Base-by-base conservation (phyloP, 2,329 filamentous ascomycete species). In the Arachnomyces sp. region DNA sequence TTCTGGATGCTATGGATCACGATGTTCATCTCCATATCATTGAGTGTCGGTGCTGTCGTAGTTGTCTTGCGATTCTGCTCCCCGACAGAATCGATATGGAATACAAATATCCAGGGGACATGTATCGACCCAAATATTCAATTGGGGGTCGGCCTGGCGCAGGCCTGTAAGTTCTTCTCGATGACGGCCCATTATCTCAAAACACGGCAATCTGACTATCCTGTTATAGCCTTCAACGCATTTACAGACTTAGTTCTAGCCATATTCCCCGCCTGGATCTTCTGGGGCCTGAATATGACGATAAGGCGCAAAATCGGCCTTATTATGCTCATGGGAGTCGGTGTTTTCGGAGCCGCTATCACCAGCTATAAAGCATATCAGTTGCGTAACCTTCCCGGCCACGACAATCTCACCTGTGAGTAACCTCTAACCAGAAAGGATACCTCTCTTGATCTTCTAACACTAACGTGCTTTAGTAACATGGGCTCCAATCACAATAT, bases 401-500 rank as follows among this genome's bases (percentile, higher is more conserved):
- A 48, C 17, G 36, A 38, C n/a, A 39, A 45, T 28, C 42, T 48
- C 16, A 47, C 46, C 11, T 44, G 44, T 48, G 9, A 18, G 44
- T 33, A n/a, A 4, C 9, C 15, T 2, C 4, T n/a, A 9, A 25
- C 9, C 21, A 5, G 9, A 25, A 5, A 5, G 9, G 21, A 25
- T 9, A 25, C 21, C 5, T 25, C 3, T 6, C 28, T n/a, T 11
- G 12, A n/a, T n/a, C n/a, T n/a, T n/a, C 31, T n/a, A 25, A 11
- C 11, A 28, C 43, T 28, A 42, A 15, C 4, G 3, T 8, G 2
- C 12, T 3, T 18, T 14, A 48, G 44, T 37, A 36, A 44, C 46
- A 12, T 48, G 44, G 46, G 44, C 46, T 8, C 38, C 36, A 3
- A 46, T 48, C 16, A 44, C 46, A 3, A 44, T 38, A n/a, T 48